These are phyloP conservation scores for Aspergillus hancockii DNA, from an alignment of 495 filamentous ascomycete genomes.

Conservation along the genomic window DNA sequence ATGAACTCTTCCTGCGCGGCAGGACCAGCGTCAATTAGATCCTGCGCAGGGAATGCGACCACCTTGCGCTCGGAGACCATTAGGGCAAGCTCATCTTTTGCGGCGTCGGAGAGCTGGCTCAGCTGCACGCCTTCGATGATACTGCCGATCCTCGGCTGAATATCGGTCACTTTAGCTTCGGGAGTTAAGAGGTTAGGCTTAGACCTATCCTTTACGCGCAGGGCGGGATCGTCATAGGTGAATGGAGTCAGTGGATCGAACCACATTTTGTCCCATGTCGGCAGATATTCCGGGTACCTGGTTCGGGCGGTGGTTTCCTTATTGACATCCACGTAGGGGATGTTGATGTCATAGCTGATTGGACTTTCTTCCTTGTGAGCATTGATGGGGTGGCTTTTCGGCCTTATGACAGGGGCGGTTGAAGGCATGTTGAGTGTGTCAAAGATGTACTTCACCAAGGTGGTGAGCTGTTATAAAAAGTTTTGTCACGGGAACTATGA, in stretches of 20 bases:
- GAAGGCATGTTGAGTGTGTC: slow-evolving; percentile 35
- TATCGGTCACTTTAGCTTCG: slow-evolving; percentile 55
- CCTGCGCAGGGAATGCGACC: slow-evolving; percentile 75
- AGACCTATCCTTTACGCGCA: slow-evolving; percentile 54
- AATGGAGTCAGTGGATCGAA: slow-evolving; percentile 61
- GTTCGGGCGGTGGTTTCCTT: slow-evolving; percentile 39
- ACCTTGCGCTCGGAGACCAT: slow-evolving; percentile 74
- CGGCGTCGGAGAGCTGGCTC: slow-evolving; percentile 62
- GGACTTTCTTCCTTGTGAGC: slow-evolving; percentile 41
- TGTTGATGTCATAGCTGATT: slow-evolving; percentile 59
- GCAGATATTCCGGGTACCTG: slow-evolving; percentile 62
- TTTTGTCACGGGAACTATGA: neutral
- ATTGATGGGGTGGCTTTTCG: slow-evolving; percentile 30
- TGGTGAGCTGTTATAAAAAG: neutral
- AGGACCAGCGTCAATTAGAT: slow-evolving; percentile 66
- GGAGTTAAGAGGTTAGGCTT: slow-evolving; percentile 57
- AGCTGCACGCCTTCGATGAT: slow-evolving; percentile 75
- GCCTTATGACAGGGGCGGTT: slow-evolving; percentile 36
- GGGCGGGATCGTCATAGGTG: slow-evolving; percentile 59
- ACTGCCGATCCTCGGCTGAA: slow-evolving; percentile 70
- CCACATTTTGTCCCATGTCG: slow-evolving; percentile 63
- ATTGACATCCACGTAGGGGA: slow-evolving; percentile 51
- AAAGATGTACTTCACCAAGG: neutral
- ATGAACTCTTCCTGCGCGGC: slow-evolving; percentile 62
- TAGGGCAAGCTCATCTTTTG: slow-evolving; percentile 78